phyloP scores from a whole-genome alignment of 371 early-diverging fungal species.

The Lichtheimia corymbifera region DNA sequence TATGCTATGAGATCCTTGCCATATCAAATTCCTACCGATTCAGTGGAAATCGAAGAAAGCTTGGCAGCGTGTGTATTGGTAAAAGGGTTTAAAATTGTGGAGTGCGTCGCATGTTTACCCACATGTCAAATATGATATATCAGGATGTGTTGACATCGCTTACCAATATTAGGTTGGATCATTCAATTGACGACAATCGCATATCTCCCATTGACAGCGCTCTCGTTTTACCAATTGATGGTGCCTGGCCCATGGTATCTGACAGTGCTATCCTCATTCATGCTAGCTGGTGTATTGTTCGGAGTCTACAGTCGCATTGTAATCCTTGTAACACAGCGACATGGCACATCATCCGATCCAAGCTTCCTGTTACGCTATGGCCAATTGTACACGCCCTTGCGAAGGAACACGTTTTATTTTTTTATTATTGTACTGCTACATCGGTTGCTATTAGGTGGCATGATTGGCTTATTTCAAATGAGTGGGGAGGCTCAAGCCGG shows the following conservation, averaged over 20 bases:
- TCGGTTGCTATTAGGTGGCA: constrained; percentile 12
- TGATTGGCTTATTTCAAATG: constrained; percentile 16
- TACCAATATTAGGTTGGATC: neutral
- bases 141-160: no score
- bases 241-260: neutral
- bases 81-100: neutral
- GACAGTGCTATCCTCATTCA: neutral
- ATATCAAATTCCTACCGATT: constrained; percentile 5
- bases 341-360: neutral
- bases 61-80: constrained; percentile 10
- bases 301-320: neutral
- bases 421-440: constrained; percentile 9
- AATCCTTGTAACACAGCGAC: neutral
- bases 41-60: constrained; percentile 8
- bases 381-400: neutral
- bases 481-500: constrained; percentile 18
- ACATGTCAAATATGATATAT: no score
- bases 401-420: neutral
- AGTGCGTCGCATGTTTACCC: no score
- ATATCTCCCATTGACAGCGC: neutral
- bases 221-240: neutral
- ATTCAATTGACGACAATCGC: neutral
- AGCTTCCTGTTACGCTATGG: neutral
- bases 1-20: neutral
- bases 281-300: neutral